Evolutionary conservation across 441 rosid genomes (phyloP), one percentile per base, ranked within the genome.

Genomic region (Adansonia madagascariensis): DNA sequence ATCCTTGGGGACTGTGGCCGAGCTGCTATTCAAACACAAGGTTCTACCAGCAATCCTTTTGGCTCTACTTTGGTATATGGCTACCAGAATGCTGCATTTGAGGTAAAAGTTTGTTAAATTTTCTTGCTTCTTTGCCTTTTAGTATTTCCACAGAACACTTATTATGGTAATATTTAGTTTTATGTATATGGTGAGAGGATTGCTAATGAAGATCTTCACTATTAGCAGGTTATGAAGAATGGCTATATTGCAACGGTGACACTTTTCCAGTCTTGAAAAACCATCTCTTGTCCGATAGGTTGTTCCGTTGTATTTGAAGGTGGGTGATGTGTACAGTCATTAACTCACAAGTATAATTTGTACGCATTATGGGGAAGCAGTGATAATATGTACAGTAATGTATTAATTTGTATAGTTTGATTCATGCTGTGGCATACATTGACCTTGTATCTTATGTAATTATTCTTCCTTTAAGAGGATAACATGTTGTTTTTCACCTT

Each of bases 1-100:
- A 91, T 92, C 82, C 97, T 97, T 43, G 99, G 98, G 63, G 97
- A 94, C 39, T 93, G 95, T 84, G 98, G 99, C 53, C 94, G 95
- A 80, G 97, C 98, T 43, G 99, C 98, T 72, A 97, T 97, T 61
- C 99, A 97, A 85, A 97, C 98, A 53, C 97, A 93, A 79, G 98
- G 99, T 49, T 97, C 98, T 80, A 79, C 90, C 6, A 91, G 92
- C 86, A 97, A 97, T 85, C 99, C 98, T 62, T 94, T 97, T 76
- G 99, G 98, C 74, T 93, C 97, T 7, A 97, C 98, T 31, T 92
- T 93, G 76, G 98, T 94, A 6, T 97, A 94, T 74, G 99, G 99
- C 60, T 94, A 94, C 84, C 98, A 87, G 82, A 92, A 93, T 79
- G 85, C 88, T 76, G 99, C 99, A 80, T 93, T 94, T 24, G 99